Evolutionary conservation across 106 monocot genomes (phyloP).

Genomic region (Apostasia shenzhenica): DNA sequence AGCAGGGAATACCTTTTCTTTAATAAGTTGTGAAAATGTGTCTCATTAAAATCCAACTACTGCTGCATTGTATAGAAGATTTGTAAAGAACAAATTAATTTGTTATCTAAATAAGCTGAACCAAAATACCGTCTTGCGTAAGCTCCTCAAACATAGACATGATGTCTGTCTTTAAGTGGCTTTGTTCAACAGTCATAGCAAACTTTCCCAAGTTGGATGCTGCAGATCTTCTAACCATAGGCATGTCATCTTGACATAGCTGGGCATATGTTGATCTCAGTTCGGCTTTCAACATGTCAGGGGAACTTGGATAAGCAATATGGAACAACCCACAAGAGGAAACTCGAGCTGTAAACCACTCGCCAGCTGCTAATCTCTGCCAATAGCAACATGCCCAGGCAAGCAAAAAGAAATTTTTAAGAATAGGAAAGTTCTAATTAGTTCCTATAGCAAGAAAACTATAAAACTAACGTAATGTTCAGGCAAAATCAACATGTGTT

Average conservation of each 20-base stretch:
- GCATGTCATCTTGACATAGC: constrained; percentile 96
- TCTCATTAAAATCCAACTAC: not conserved
- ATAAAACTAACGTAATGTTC: no score
- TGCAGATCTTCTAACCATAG: constrained; percentile 92
- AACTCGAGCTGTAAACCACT: constrained; percentile 96
- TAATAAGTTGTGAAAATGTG: no score
- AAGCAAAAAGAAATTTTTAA: no score
- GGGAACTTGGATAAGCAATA: constrained; percentile 83
- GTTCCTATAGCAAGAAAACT: no score
- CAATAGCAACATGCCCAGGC: not conserved
- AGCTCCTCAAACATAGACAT: constrained; percentile 88
- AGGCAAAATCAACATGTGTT: no score
- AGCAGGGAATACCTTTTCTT: no score
- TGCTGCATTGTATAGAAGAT: not conserved
- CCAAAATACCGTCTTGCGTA: constrained; percentile 71
- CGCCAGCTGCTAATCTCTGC: constrained; percentile 87
- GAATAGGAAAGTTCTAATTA: no score
- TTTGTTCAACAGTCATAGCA: constrained; percentile 72
- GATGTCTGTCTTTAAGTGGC: constrained; percentile 67
- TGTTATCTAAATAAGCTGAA: not conserved
- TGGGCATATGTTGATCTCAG: constrained; percentile 71
- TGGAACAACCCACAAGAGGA: constrained; percentile 86
- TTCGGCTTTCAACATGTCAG: constrained; percentile 70
- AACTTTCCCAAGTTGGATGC: constrained; percentile 90
- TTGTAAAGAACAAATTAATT: not conserved